Evolutionary conservation across 1,139 yeast species (phyloP), one percentile per base, ranked within the genome.

Genomic region (Hyphopichia wangnamkhiaoensis): DNA sequence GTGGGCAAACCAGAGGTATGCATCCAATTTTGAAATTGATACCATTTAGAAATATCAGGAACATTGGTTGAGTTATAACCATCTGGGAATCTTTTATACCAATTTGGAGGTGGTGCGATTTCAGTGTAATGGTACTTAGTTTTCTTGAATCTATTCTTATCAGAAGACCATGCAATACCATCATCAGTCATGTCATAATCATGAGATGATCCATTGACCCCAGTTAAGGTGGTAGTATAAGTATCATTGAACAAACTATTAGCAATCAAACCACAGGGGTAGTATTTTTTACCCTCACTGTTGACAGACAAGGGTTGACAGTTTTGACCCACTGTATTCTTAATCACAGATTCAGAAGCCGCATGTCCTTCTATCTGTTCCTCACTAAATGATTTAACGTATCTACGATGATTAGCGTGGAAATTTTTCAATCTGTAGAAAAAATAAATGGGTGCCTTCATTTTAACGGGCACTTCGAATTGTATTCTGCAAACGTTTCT

Each of bases 11-110:
- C 98, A 3, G 97, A 84, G 2, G 98, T 84, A 54, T 90, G 82
- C 97, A 93, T 91, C 99, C 99, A 93, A 60, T 91, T 93, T 65
- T 93, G 98, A 58, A 93, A 82, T 54, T 88, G 89, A 40, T 54
- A 57, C 79, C 84, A 77, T 8, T 64, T 61, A 1, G 80, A 69
- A 31, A 85, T 56, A 50, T 80, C 78, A 1, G 87, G 88, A 42
- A 85, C 53, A 56, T 84, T 84, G 3, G 74, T 71, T 25, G 70
- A 77, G 21, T 81, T 84, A 58, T 85, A 85, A 1, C 93, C 93
- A 41, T 84, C 59, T 1, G 94, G 94, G 53, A 63, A 85, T 56
- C 48, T 65, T 47, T 75, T 74, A 37, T 63, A 64, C 94, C 94
- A 85, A 59, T 80, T 82, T 43, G 88, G 89, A 9, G 94, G 94